Conservation (phyloP, 495 filamentous ascomycete species). For the Neurospora sp. region DNA sequence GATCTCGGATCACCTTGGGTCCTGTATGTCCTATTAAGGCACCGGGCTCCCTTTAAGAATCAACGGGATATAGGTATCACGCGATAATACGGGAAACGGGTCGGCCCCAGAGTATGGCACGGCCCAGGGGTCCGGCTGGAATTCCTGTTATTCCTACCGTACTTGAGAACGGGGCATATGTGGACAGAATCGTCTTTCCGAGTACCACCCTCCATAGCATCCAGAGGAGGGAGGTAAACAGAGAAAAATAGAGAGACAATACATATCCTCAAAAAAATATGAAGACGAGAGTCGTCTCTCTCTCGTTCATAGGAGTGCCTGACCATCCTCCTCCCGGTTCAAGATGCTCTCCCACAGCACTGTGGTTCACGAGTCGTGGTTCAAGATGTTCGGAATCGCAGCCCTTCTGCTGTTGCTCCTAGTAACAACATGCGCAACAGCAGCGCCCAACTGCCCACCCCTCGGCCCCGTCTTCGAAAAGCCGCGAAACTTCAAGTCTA, state of each 20-base stretch:
- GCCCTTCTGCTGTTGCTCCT: slow-evolving; percentile 2
- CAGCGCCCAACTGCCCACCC: slow-evolving; percentile 36
- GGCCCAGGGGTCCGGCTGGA: neutral
- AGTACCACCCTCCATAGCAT: neutral
- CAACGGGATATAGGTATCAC: neutral
- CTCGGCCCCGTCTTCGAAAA: slow-evolving; percentile 40
- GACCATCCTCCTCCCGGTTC: neutral
- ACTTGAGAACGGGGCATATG: neutral
- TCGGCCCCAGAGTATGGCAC: neutral
- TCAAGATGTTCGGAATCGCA: neutral
- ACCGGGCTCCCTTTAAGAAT: neutral
- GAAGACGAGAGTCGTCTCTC: neutral
- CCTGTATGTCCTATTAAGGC: neutral
- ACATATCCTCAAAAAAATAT: neutral
- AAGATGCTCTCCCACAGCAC: neutral
- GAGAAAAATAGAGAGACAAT: neutral
- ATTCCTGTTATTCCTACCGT: neutral
- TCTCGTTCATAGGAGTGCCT: neutral
- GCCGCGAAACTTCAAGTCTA: slow-evolving; percentile 26
- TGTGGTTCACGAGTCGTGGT: neutral
- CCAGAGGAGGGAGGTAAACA: neutral
- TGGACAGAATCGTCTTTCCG: neutral
- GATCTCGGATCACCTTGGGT: neutral
- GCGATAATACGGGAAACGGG: neutral
- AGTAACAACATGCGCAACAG: slow-evolving; percentile 2